Base-by-base conservation (phyloP, 2,329 filamentous ascomycete species). In the Neofusicoccum laricinum region DNA sequence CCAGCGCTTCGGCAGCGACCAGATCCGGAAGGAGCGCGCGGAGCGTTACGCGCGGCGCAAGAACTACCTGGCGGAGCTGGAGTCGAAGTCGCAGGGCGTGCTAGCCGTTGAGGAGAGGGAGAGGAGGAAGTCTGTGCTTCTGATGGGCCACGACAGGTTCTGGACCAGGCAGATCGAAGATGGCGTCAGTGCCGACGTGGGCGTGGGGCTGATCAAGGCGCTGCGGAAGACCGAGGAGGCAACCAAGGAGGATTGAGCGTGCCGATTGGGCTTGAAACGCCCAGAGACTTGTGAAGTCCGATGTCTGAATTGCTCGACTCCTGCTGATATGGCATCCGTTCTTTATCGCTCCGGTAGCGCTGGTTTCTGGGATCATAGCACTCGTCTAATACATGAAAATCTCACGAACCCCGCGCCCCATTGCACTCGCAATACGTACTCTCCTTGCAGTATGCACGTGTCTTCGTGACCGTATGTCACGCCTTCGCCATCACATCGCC, bases 141-240 rank as follows among this genome's bases (percentile, higher is more conserved):
- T 75, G 63, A 74, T 69, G 7, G 71, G 71, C 11, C 66, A 70
- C 7, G 72, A 75, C 58, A 36, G 72, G 2, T 75, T 74, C 57
- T 74, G 73, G 72, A 71, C 71, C 0, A 69, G 68, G 25, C 73
- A 75, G 63, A 69, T 67, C 2, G 71, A 75, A 2, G 68, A 71
- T 4, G 70, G 70, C 3, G 71, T 69, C 2, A 73, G 71, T 53
- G 65, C 68, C 21, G 55, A 61, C 17, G 69, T 64, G 3, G 70
- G 72, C 2, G 50, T 71, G n/a, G 66, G 61, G 1, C 68, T 74
- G 36, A 75, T 75, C 50, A 71, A 69, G n/a, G 68, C 69, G 36
- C 59, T 66, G 41, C 73, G 70, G 43, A 66, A 61, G 46, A 43
- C 49, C 7, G 48, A 57, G 38, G 61, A 63, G 49, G 61, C 48